Base-by-base conservation (phyloP, 768 basidiomycete species). In the Pleurotus giganteus region DNA sequence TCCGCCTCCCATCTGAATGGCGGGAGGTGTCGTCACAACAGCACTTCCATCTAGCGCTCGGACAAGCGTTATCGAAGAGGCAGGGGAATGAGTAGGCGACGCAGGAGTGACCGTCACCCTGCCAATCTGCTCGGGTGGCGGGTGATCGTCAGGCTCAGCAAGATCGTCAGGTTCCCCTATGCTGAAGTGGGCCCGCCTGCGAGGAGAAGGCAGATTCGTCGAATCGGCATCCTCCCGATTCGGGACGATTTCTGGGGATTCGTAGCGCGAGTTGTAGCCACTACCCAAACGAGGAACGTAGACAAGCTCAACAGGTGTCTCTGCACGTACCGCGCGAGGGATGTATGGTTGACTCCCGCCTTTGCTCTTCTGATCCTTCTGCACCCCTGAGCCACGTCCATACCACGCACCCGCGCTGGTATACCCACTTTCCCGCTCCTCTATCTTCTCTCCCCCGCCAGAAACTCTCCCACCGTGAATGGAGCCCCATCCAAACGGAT, bases 291-390 rank as follows among this genome's bases (percentile, higher is more conserved):
- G 76, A 1, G 88, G 88, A 13, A 85, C 84, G 63, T 88, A 89
- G 21, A 89, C 88, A 59, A 89, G 74, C 57, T 88, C 86, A 34
- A 88, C 84, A 1, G 83, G 81, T 0, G 80, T 76, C 50, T 75
- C 74, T 39, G 74, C 76, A 21, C 67, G 63, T 5, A 57, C 64
- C 7, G 67, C 66, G 21, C 65, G 62, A 41, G 65, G 66, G 19
- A 61, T 42, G 5, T 53, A 47, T 58, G 56, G 54, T 44, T 61
- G 49, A 26, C 62, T 56, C 53, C 57, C 37, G 37, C 61, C 58
- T 42, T 56, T 54, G 41, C 57, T 44, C 44, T 58, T 55, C 57
- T 54, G 57, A 56, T 31, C 55, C 50, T 37, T 54, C 50, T 60
- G 34, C 54, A 45, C 56, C 54, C 21, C 55, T 51, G 19, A 56